These are phyloP conservation scores for Oenanthe javanica DNA, from an alignment of 140 eudicot species.

Conservation along the genomic window DNA sequence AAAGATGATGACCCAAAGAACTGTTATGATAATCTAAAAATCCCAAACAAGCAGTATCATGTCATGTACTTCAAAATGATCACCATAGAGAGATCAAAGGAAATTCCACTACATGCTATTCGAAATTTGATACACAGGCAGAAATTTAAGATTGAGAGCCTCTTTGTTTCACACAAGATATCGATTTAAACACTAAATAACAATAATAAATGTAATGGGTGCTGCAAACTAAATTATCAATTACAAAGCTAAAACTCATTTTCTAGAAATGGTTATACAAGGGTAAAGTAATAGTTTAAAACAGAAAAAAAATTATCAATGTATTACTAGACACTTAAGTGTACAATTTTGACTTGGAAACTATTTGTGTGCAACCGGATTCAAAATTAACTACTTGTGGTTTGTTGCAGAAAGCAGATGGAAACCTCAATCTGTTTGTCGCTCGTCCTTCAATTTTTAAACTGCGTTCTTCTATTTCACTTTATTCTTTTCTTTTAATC, in stretches of 20 bases:
- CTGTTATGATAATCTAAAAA: not conserved
- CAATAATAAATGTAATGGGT: not conserved
- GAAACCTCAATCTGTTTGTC: not conserved
- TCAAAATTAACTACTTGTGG: not conserved
- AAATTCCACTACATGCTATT: not conserved
- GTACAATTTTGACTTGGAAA: not conserved
- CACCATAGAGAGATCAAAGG: not conserved
- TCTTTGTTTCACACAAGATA: not conserved
- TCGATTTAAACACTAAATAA: not conserved
- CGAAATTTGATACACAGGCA: not conserved
- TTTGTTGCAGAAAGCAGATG: not conserved
- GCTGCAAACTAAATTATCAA: not conserved
- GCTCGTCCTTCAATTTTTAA: not conserved
- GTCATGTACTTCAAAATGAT: not conserved
- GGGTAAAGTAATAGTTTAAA: not conserved
- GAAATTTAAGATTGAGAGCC: not conserved
- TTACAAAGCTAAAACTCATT: not conserved
- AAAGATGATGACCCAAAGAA: slow-evolving; percentile 3
- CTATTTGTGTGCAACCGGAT: not conserved
- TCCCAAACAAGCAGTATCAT: not conserved
- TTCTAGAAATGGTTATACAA: not conserved
- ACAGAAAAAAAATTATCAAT: not conserved
- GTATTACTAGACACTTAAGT: not conserved
- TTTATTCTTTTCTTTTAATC: not conserved
- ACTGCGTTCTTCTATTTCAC: not conserved